Base-by-base conservation (phyloP, 495 filamentous ascomycete species). In the Zalerion maritima region DNA sequence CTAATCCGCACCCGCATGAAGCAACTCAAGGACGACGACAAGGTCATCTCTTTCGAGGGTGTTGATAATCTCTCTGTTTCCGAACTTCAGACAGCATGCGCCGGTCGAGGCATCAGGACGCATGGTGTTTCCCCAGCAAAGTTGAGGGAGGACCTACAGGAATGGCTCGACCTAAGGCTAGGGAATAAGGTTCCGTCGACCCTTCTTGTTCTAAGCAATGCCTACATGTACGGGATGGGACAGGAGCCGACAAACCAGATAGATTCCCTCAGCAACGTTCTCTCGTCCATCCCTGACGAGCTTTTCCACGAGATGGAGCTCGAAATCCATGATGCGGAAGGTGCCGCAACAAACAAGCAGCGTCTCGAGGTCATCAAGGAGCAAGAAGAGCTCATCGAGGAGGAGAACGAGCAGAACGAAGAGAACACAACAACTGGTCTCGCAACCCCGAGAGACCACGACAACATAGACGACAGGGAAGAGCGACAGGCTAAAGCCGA, bases 291-390 rank as follows among this genome's bases (percentile, higher is more conserved):
- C 36, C 89, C 89, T 3, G 89, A 99, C 57, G 89, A 99, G 52
- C 71, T 99, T 21, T 96, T 89, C 77, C 89, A 99, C 62, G 89
- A 99, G 59, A 94, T 96, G 37, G 89, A 99, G 55, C 78, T 99
- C 18, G 91, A 96, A 62, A 86, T 96, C 15, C 83, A 96, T 64
- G 91, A 78, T 34, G 83, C 85, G 26, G 89, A 99, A 60, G 89
- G 89, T 33, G 89, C 86, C 7, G 91, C 89, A 28, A 99, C 91
- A 31, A 99, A 99, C 69, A 92, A 86, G 64, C 89, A 99, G 60
- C 78, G 89, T 47, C 73, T 99, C n/a, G 89, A 99, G 65, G 89
- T 99, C 5, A 68, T 99, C 44, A 91, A 83, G 70, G 89, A 99
- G 61, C 89, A 99, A 59, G 81, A 99, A 49, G 89, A 96, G 43